A percentile compares a stretch with the other conserved stretches of the same genome.
phyloP scores from a whole-genome alignment of 495 filamentous ascomycete genomes.

The Podospora anserina region DNA sequence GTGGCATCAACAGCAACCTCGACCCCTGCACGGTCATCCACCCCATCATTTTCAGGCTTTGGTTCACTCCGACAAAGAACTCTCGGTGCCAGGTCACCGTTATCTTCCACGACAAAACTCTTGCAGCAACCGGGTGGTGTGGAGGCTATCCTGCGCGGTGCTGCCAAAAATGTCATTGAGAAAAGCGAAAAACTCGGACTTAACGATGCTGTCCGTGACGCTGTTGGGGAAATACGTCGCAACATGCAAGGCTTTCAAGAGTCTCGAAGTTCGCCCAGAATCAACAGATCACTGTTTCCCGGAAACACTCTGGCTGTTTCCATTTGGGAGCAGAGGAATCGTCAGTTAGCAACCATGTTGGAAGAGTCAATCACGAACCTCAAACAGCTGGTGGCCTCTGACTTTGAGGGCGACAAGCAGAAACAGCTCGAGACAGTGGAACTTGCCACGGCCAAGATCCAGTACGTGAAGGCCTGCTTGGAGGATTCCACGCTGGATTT shows the following conservation, averaged over 20 bases:
- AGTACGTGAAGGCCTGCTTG: conserved; percentile 74
- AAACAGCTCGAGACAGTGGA: conserved; percentile 52
- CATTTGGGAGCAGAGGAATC: conserved; percentile 66
- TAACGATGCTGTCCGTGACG: conserved; percentile 85
- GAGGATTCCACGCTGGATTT: conserved; percentile 60
- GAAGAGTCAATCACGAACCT: conserved; percentile 68
- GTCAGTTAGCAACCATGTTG: conserved; percentile 67
- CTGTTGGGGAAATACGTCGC: conserved; percentile 70
- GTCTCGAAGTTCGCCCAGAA: conserved; percentile 35
- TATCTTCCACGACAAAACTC: conserved; percentile 57
- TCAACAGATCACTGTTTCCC: conserved; percentile 21
- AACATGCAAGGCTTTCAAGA: conserved; percentile 48
- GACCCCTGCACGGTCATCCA: conserved; percentile 33
- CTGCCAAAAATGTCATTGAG: conserved; percentile 77
- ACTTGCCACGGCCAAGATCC: conserved; percentile 65
- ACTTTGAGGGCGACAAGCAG: conserved; percentile 36
- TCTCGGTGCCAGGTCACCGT: conserved; percentile 44
- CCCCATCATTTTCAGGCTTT: conserved; percentile 33
- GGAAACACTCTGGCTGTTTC: conserved; percentile 35
- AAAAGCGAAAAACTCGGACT: conserved; percentile 84
- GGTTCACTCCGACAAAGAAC: conserved; percentile 34
- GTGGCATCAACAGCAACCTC: conserved; percentile 35
- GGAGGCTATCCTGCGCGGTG: conserved; percentile 78
- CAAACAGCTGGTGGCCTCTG: conserved; percentile 45
- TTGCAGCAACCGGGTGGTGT: conserved; percentile 61